phyloP scores from a whole-genome alignment of 2,329 filamentous ascomycete species.

The Hansfordia pulvinata region DNA sequence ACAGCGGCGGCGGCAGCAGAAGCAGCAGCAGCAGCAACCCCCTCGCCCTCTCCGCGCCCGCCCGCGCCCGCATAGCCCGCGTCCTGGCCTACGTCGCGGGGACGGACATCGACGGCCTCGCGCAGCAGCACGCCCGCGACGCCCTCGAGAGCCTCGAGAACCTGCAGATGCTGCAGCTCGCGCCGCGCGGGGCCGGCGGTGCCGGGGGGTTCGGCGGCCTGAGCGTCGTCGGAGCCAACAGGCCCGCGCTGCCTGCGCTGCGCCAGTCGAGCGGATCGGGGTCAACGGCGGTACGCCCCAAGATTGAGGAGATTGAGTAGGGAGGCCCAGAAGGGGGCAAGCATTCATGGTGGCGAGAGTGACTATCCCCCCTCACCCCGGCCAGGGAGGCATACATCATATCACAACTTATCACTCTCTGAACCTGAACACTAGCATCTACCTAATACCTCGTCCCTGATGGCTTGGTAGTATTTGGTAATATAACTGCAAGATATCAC shows the following conservation, averaged over 20 bases:
- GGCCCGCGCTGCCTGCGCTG: conserved; percentile 9
- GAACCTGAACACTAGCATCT: no score
- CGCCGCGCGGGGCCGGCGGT: conserved; percentile 20
- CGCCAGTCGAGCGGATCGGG: conserved; percentile 4
- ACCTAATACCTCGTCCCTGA: no score
- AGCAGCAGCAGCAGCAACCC: no score
- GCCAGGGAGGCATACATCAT: no score
- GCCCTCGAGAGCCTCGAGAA: conserved; percentile 54
- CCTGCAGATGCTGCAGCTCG: conserved; percentile 39
- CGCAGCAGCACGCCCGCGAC: conserved; percentile 50
- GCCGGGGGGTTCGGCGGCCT: conserved; percentile 21
- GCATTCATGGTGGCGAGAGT: no score
- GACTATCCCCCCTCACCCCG: no score
- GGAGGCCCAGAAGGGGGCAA: no score
- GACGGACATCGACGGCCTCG: conserved; percentile 56
- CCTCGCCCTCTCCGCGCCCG: no score
- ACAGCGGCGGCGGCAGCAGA: conserved; percentile 26
- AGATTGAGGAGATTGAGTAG: conserved; percentile 19
- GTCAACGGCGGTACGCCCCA: conserved; percentile 7
- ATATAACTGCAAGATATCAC: no score
- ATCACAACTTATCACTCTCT: no score
- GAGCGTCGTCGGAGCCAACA: conserved; percentile 11
- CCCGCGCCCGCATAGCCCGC: conserved; percentile 50
- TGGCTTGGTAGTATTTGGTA: no score
- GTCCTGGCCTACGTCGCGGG: conserved; percentile 49